These are phyloP conservation scores for Glebionis coronaria DNA, from an alignment of 129 eudicot genomes.

Conservation along the genomic window DNA sequence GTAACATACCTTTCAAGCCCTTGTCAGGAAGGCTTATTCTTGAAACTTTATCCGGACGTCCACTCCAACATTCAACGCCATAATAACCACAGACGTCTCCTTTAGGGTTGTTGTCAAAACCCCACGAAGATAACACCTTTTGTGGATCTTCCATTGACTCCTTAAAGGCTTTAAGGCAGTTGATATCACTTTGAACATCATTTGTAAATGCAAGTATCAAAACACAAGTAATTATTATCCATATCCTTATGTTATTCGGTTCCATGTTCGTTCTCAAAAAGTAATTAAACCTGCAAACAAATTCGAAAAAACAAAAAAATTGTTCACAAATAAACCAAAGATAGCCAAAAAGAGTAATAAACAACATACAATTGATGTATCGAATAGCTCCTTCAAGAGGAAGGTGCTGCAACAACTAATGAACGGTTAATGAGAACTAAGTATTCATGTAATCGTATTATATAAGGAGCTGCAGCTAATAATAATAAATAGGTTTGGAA, in stretches of 20 bases:
- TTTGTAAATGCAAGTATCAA: slow-evolving; percentile 27
- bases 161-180: slow-evolving; percentile 57
- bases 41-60: slow-evolving; percentile 51
- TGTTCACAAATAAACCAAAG: too few relatives aligned
- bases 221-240: slow-evolving; percentile 10
- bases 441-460: background rate
- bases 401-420: too few relatives aligned
- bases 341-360: too few relatives aligned
- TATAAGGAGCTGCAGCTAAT: background rate
- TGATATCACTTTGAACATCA: slow-evolving; percentile 47
- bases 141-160: slow-evolving; percentile 55
- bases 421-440: background rate
- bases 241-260: background rate
- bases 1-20: slow-evolving; percentile 74
- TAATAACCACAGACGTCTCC: slow-evolving; percentile 63
- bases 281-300: too few relatives aligned
- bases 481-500: background rate
- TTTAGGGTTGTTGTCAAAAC: slow-evolving; percentile 49
- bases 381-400: too few relatives aligned
- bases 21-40: slow-evolving; percentile 51
- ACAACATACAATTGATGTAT: too few relatives aligned
- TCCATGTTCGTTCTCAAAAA: too few relatives aligned
- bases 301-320: too few relatives aligned
- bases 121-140: slow-evolving; percentile 54
- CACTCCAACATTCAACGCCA: slow-evolving; percentile 75